These are phyloP conservation scores for Plasmopara halstedii DNA, from an alignment of 352 stramenopile species.

Conservation along the genomic window DNA sequence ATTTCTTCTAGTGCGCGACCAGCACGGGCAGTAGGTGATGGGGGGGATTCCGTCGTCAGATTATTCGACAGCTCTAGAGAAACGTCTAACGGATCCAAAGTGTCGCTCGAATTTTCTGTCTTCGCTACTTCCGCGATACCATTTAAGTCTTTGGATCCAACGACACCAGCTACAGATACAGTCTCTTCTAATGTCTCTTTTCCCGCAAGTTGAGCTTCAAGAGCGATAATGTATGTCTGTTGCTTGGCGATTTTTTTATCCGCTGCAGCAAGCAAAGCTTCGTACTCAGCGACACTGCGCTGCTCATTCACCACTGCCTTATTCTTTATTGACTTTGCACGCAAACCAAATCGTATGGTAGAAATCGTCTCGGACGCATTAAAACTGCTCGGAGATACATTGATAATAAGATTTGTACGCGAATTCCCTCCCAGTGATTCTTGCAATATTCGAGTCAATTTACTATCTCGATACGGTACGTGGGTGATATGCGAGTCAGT, in stretches of 20 bases:
- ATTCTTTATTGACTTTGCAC: constrained; percentile 94
- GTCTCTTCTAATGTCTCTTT: constrained; percentile 11
- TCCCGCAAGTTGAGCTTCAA: constrained; percentile 53
- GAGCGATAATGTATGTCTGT: constrained; percentile 74
- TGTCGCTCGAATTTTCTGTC: constrained; percentile 1
- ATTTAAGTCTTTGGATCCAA: not conserved
- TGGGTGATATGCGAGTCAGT: constrained; percentile 74
- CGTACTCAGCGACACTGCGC: constrained; percentile 87
- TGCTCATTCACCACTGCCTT: constrained; percentile 92
- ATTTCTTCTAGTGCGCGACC: constrained; percentile 57
- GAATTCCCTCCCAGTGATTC: constrained; percentile 92
- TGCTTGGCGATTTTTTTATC: constrained; percentile 79
- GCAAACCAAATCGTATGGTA: constrained; percentile 87
- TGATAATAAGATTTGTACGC: constrained; percentile 91
- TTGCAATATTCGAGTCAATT: constrained; percentile 89
- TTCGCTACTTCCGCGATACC: constrained; percentile 1
- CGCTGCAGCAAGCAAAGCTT: constrained; percentile 68
- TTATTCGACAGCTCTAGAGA: constrained; percentile 20
- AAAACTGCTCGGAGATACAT: constrained; percentile 84
- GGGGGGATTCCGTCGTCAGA: constrained; percentile 7
- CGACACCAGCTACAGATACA: not conserved
- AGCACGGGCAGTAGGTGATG: constrained; percentile 44
- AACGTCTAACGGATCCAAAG: constrained; percentile 16
- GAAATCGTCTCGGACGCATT: constrained; percentile 90
- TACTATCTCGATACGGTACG: constrained; percentile 88